Evolutionary conservation across 1,139 yeast genomes (phyloP), one percentile per base, ranked within the genome.

Genomic region (Protomyces pachydermus): DNA sequence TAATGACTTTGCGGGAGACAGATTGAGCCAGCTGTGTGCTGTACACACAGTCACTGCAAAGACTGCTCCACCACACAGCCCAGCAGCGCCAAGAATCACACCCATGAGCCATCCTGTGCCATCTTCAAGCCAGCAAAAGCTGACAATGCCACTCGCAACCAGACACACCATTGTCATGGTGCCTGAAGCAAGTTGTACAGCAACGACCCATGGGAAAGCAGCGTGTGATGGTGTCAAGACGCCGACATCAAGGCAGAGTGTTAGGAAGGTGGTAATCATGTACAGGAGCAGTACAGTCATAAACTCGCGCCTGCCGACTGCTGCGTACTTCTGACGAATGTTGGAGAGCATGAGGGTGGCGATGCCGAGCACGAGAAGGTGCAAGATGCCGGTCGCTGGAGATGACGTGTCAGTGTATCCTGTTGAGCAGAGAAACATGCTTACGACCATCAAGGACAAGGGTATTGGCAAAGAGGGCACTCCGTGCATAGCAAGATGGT

Each of bases 121-220:
- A 74, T 93, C 98, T 75, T 91, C 97, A 95, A 96, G 91, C 61
- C 90, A 77, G 74, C 91, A 95, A 75, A 89, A 90, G 51, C 93
- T 91, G 34, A 91, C 75, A 8, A 93, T 72, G 5, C 97, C 97
- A 69, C 87, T 86, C 66, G 84, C 79, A 72, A 88, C 76, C 65
- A 91, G 75, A 56, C 87, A 76, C 77, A 86, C 80, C 72, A 95
- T 87, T 42, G 85, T 80, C 0, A 90, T 86, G 23, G 91, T 84
- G 0, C 87, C 81, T 20, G 88, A 70, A 0, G 95, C 97, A 16
- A 87, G 74, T 74, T 91, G 97, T 1, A 85, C 80, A 14, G 95
- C 83, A 10, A 89, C 97, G 74, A 91, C 87, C 74, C 88, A 91
- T 0, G 91, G 87, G 73, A 84, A 91, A 10, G 89, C 79, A 3